phyloP scores from a whole-genome alignment of 495 filamentous ascomycete genomes.

The Lindgomyces ingoldianus region DNA sequence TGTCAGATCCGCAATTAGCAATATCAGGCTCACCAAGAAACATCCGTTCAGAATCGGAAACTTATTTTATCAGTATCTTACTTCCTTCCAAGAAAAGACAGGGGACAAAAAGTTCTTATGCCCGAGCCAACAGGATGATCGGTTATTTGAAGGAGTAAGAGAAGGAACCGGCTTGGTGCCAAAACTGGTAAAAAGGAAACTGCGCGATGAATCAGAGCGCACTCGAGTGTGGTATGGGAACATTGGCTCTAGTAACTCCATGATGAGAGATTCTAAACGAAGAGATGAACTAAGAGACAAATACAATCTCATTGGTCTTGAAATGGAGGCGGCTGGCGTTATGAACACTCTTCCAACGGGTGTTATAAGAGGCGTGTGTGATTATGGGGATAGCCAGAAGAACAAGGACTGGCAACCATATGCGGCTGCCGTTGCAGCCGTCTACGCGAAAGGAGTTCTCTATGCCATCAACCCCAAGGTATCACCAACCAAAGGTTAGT shows the following conservation, averaged over 20 bases:
- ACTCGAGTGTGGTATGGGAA: slow-evolving; percentile 21
- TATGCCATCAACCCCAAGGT: background rate
- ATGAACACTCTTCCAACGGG: slow-evolving; percentile 27
- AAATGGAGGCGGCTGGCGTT: slow-evolving; percentile 26
- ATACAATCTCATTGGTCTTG: slow-evolving; percentile 8
- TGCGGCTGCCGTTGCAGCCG: slow-evolving; percentile 30
- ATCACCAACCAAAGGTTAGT: background rate
- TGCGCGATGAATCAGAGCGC: background rate
- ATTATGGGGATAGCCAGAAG: slow-evolving; percentile 35
- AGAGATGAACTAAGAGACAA: slow-evolving; percentile 10
- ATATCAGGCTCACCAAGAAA: background rate
- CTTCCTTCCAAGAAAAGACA: no score
- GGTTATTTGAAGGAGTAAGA: no score
- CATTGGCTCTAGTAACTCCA: slow-evolving; percentile 27
- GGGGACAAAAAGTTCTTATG: no score
- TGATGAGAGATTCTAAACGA: slow-evolving; percentile 11
- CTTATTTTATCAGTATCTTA: no score
- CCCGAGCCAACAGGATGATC: no score
- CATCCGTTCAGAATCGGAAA: no score
- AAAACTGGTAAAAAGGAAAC: no score
- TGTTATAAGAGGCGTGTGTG: slow-evolving; percentile 34
- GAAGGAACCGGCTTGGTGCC: no score
- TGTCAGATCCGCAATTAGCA: background rate
- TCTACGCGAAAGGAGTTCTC: slow-evolving; percentile 18
- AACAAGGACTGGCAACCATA: slow-evolving; percentile 33